Evolutionary conservation across 345 rosid genomes (phyloP).

Genomic region (Eucalyptus caleyi): DNA sequence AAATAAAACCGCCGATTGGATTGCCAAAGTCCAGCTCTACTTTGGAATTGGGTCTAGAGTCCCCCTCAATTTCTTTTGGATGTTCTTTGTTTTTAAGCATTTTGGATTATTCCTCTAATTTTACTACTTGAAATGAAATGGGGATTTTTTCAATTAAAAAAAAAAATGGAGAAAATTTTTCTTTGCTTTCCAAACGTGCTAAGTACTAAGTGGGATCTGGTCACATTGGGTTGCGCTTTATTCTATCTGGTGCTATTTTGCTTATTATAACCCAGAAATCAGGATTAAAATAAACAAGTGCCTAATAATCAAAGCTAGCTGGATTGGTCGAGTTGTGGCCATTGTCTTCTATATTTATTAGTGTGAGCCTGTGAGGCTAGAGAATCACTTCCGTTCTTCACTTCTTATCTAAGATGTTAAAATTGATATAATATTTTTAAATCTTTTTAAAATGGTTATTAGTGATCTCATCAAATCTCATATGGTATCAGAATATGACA

Average conservation of each 20-base stretch:
- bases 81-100: too few species aligned
- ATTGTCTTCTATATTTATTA: not conserved
- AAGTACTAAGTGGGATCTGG: not conserved
- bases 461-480: too few species aligned
- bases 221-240: not conserved
- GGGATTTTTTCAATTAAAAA: rapidly evolving
- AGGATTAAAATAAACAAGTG: not conserved
- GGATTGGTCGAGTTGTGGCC: not conserved
- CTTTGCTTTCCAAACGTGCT: not conserved
- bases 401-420: not conserved
- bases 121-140: too few species aligned
- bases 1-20: too few species aligned
- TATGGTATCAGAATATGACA: too few species aligned
- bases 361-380: not conserved
- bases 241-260: not conserved
- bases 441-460: too few species aligned
- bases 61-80: too few species aligned
- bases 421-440: not conserved
- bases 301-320: not conserved
- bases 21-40: too few species aligned
- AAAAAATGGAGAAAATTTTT: not conserved
- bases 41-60: too few species aligned
- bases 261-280: not conserved
- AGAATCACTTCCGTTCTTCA: not conserved
- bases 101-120: too few species aligned